Evolutionary conservation across 2,329 filamentous ascomycete genomes (phyloP).

Genomic region (Calonectria leucothoes): DNA sequence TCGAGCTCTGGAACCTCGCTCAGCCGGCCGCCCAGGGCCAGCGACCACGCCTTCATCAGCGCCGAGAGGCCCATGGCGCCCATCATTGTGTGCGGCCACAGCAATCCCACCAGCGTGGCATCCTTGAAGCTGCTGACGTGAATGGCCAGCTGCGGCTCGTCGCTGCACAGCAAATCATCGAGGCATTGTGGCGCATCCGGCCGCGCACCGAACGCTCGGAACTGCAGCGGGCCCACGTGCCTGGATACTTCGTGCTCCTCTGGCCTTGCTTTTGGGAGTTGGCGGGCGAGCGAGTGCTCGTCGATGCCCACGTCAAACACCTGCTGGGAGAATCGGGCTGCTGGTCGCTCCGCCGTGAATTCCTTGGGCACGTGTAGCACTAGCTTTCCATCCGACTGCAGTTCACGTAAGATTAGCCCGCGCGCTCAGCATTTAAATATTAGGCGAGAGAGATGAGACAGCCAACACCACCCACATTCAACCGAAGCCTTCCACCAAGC

Average conservation of each 20-base stretch:
- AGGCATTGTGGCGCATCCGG: constrained; percentile 38
- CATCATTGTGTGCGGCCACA: constrained; percentile 59
- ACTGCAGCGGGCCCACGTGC: constrained; percentile 25
- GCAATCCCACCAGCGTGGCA: constrained; percentile 59
- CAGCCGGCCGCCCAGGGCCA: constrained; percentile 56
- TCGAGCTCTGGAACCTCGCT: constrained; percentile 52
- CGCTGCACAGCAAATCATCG: constrained; percentile 53
- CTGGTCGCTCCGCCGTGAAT: constrained; percentile 48
- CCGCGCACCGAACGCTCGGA: constrained; percentile 28
- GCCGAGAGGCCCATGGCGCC: constrained; percentile 57
- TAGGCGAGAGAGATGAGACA: too few species aligned
- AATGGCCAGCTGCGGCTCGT: constrained; percentile 59
- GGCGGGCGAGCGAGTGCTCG: constrained; percentile 54
- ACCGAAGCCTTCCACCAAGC: constrained; percentile 49
- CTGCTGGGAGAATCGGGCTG: constrained; percentile 53
- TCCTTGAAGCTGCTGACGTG: constrained; percentile 62
- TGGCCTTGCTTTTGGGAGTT: constrained; percentile 46
- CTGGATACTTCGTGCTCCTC: constrained; percentile 28
- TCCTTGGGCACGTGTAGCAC: constrained; percentile 47
- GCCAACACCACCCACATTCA: background rate
- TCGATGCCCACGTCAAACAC: constrained; percentile 49
- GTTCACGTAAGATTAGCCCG: background rate
- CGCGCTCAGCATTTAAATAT: too few species aligned
- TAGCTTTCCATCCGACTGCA: constrained; percentile 33
- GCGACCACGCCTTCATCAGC: constrained; percentile 58